Evolutionary conservation across 495 filamentous ascomycete genomes (phyloP).

Genomic region (Delitschia confertaspora): DNA sequence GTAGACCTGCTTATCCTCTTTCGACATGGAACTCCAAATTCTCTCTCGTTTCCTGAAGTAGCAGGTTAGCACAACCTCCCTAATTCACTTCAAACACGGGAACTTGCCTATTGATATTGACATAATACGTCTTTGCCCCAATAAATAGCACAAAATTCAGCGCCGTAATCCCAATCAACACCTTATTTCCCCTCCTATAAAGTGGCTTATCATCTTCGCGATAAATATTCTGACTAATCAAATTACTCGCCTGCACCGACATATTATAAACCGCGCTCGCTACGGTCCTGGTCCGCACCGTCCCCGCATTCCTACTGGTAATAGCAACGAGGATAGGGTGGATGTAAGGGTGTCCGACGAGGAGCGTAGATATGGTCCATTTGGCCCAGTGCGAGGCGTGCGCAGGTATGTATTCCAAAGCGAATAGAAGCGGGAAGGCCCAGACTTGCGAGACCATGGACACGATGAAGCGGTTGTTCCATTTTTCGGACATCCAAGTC

Average conservation of each 20-base stretch:
- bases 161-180: conserved; percentile 22
- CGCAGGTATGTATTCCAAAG: conserved; percentile 39
- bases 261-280: conserved; percentile 52
- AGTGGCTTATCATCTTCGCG: conserved; percentile 28
- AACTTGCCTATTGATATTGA: conserved; percentile 16
- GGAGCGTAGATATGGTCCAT: conserved; percentile 15
- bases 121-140: conserved; percentile 27
- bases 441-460: conserved; percentile 47
- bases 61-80: background rate
- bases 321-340: conserved; percentile 27
- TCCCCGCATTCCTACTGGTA: conserved; percentile 46
- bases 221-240: conserved; percentile 29
- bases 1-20: conserved; percentile 54
- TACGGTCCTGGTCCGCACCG: conserved; percentile 48
- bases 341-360: conserved; percentile 28
- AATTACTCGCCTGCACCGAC: conserved; percentile 33
- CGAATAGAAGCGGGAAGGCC: conserved; percentile 48
- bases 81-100: background rate
- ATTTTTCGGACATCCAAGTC: conserved; percentile 51
- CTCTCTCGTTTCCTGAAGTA: conserved; percentile 35
- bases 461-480: conserved; percentile 48
- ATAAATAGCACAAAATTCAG: conserved; percentile 27
- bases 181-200: conserved; percentile 27
- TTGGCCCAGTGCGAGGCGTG: conserved; percentile 15
- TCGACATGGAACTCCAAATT: conserved; percentile 52